These are phyloP conservation scores for Paratinospora sagittata DNA, from an alignment of 164 flowering plant genomes.

Conservation along the genomic window DNA sequence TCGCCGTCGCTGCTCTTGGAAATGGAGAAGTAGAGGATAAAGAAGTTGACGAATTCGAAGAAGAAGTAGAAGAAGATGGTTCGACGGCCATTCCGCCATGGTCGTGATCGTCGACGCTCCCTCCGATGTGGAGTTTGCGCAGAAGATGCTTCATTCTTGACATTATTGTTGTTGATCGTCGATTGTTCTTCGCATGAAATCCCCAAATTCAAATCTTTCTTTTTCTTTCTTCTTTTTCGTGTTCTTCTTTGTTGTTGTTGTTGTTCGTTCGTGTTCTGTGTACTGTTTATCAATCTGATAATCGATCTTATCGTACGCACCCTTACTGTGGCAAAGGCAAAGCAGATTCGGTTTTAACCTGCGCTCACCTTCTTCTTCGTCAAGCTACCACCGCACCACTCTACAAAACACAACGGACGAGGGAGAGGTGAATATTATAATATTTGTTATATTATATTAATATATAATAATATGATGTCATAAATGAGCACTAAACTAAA, in stretches of 20 bases:
- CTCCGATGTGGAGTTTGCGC: constrained; percentile 77
- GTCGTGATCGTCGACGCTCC: constrained; percentile 33
- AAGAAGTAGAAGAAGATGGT: constrained; percentile 19
- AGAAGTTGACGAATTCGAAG: constrained; percentile 23
- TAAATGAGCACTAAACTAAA: background rate
- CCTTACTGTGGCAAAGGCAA: no score
- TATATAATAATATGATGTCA: background rate
- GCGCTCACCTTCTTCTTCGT: no score
- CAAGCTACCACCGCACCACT: no score
- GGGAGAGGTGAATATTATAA: background rate
- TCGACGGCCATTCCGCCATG: constrained; percentile 25
- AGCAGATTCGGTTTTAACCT: no score
- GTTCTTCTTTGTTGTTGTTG: no score
- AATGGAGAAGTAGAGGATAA: constrained; percentile 15
- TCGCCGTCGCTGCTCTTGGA: constrained; percentile 3
- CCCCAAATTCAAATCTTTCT: no score
- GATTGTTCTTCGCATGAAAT: constrained; percentile 7
- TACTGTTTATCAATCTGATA: no score
- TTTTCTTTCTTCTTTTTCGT: no score
- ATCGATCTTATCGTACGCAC: no score
- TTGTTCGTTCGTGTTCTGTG: no score
- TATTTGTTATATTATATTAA: no score
- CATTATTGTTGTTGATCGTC: constrained; percentile 35
- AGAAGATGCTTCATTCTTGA: constrained; percentile 79
- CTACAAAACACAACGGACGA: background rate